Percentiles rank a stretch among this genome's conserved stretches.
Conservation (phyloP, 2,329 filamentous ascomycete species). For the Colletotrichum plurivorum region DNA sequence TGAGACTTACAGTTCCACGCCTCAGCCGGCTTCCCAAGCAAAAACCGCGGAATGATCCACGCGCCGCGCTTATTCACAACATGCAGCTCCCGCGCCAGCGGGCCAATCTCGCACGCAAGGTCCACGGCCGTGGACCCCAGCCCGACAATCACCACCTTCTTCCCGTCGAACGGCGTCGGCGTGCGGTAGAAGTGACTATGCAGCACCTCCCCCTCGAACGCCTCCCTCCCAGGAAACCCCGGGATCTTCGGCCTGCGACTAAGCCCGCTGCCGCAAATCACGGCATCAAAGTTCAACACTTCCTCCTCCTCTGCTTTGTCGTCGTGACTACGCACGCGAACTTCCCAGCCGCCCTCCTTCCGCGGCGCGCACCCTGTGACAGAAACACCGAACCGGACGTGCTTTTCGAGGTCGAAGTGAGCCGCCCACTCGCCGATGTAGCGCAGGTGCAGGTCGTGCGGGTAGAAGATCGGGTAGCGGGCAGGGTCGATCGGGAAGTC, state of each 20-base stretch:
- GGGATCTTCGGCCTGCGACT: slow-evolving; percentile 49
- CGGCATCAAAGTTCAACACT: slow-evolving; percentile 49
- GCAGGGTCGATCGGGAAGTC: slow-evolving; percentile 57
- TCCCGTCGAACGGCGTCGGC: slow-evolving; percentile 51
- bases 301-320: slow-evolving; percentile 39
- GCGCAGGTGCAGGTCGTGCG: slow-evolving; percentile 50
- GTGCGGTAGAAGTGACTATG: slow-evolving; percentile 55
- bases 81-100: slow-evolving; percentile 51
- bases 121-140: slow-evolving; percentile 56
- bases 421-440: slow-evolving; percentile 55
- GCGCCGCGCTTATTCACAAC: slow-evolving; percentile 54
- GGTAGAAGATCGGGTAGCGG: slow-evolving; percentile 54
- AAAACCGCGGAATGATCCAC: slow-evolving; percentile 55
- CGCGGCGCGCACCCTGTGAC: slow-evolving; percentile 49
- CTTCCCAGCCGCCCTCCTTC: slow-evolving; percentile 48
- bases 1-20: slow-evolving; percentile 51
- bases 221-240: slow-evolving; percentile 48
- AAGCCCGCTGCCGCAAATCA: slow-evolving; percentile 53
- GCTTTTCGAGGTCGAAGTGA: slow-evolving; percentile 51
- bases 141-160: slow-evolving; percentile 54
- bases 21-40: slow-evolving; percentile 53
- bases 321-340: slow-evolving; percentile 42
- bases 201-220: slow-evolving; percentile 51
- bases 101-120: slow-evolving; percentile 53
- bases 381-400: slow-evolving; percentile 51